Percentiles rank a stretch among this genome's conserved stretches.
Conservation (phyloP, 2,329 filamentous ascomycete species). For the Diaporthe sp. region DNA sequence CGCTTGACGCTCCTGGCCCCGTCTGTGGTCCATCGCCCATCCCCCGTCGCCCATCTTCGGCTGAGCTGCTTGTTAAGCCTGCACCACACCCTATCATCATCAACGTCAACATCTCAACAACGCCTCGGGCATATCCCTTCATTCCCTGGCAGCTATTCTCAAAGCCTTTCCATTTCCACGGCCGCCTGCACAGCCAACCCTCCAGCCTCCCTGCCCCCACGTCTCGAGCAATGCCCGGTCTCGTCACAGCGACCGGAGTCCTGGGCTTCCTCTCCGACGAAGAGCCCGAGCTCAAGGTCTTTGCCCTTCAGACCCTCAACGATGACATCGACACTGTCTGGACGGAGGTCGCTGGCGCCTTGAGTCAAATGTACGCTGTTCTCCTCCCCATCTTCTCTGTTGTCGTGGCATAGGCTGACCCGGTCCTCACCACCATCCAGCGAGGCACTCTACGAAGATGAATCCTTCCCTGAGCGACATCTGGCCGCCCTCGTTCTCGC, state of each 20-base stretch:
- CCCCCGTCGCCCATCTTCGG: not conserved
- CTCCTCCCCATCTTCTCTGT: slow-evolving; percentile 34
- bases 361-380: slow-evolving; percentile 85
- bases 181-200: not conserved
- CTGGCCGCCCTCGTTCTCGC: slow-evolving; percentile 94
- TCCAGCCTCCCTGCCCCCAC: slow-evolving; percentile 22
- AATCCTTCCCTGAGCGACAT: slow-evolving; percentile 91
- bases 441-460: slow-evolving; percentile 97
- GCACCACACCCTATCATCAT: not conserved
- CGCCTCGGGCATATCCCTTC: slow-evolving; percentile 4
- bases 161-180: not conserved
- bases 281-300: slow-evolving; percentile 93
- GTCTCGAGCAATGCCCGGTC: slow-evolving; percentile 81
- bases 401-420: slow-evolving; percentile 30
- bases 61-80: not conserved
- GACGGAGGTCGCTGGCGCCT: slow-evolving; percentile 94
- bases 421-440: slow-evolving; percentile 60
- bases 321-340: slow-evolving; percentile 97
- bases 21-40: not conserved
- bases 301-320: slow-evolving; percentile 94
- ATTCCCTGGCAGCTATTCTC: not conserved
- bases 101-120: slow-evolving; percentile 16
- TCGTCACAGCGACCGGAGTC: slow-evolving; percentile 94
- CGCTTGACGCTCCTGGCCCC: slow-evolving; percentile 37
- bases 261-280: slow-evolving; percentile 96